Conservation (phyloP, 768 basidiomycete species). For the Mycena crocata region DNA sequence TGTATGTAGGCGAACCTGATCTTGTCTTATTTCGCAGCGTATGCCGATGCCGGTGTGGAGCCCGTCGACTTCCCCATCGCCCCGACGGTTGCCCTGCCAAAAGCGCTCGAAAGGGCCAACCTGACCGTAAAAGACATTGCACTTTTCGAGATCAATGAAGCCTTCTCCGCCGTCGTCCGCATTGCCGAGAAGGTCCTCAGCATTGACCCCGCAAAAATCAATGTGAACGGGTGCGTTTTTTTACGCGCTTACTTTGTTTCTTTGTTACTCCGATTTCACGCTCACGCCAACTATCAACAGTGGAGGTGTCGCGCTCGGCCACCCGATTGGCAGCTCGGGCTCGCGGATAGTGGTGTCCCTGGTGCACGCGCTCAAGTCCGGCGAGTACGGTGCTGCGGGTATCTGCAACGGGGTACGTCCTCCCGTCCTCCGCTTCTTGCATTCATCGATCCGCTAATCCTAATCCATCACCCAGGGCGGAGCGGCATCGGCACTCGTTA, state of each 20-base stretch:
- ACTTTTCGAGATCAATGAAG: slow-evolving; percentile 97
- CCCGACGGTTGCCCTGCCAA: slow-evolving; percentile 90
- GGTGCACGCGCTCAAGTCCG: slow-evolving; percentile 89
- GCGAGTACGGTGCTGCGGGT: slow-evolving; percentile 95
- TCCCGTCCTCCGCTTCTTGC: slow-evolving; percentile 8
- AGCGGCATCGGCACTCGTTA: slow-evolving; percentile 89
- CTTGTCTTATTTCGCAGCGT: slow-evolving; percentile 64
- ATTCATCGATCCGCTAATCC: slow-evolving; percentile 26
- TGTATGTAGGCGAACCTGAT: slow-evolving; percentile 28
- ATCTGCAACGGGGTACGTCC: slow-evolving; percentile 94
- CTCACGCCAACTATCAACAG: slow-evolving; percentile 62
- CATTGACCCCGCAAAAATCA: slow-evolving; percentile 90
- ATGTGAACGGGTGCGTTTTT: slow-evolving; percentile 80
- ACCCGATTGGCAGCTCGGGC: slow-evolving; percentile 97
- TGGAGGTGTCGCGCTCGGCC: slow-evolving; percentile 95
- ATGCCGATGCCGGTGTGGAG: slow-evolving; percentile 96
- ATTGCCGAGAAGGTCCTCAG: slow-evolving; percentile 90
- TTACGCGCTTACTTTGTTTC: slow-evolving; percentile 22
- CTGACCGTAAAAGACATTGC: slow-evolving; percentile 87
- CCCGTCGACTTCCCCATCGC: slow-evolving; percentile 98
- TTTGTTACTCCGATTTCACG: slow-evolving; percentile 30
- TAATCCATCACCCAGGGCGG: slow-evolving; percentile 73
- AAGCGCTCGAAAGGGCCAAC: slow-evolving; percentile 89
- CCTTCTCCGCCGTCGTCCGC: slow-evolving; percentile 94
- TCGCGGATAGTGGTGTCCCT: slow-evolving; percentile 94